These are phyloP conservation scores for Globisporangium irregulare DNA, from an alignment of 352 stramenopile species.

Conservation along the genomic window DNA sequence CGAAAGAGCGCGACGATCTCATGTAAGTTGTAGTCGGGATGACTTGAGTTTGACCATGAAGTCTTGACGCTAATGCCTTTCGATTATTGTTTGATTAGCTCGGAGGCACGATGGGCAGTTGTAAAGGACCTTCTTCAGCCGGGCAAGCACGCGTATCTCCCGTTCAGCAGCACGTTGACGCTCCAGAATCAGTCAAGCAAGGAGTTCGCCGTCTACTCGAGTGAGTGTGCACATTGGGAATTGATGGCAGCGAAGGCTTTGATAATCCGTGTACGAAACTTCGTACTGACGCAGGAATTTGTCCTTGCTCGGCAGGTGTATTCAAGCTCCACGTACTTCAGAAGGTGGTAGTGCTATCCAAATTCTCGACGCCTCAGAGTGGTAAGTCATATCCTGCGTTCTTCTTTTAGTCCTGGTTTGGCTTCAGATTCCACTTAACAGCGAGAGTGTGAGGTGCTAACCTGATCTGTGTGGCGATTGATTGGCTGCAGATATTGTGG, in stretches of 20 bases:
- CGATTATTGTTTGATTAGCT: conserved; percentile 7
- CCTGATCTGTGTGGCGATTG: not conserved
- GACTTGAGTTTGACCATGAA: not conserved
- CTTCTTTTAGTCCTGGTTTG: not conserved
- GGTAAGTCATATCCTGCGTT: not conserved
- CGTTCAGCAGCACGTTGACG: conserved; percentile 20
- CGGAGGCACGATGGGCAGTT: conserved; percentile 41
- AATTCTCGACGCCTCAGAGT: conserved; percentile 18
- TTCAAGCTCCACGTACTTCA: conserved; percentile 36
- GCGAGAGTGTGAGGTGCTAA: not conserved
- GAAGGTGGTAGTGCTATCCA: conserved; percentile 32
- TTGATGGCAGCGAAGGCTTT: no score
- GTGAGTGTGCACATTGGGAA: not conserved
- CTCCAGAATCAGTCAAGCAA: not conserved
- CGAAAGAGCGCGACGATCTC: conserved; percentile 1
- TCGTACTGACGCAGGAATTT: not conserved
- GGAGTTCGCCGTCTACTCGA: conserved; percentile 20
- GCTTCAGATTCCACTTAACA: not conserved
- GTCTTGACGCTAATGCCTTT: not conserved
- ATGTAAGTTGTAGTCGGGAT: conserved; percentile 9
- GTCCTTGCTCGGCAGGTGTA: conserved; percentile 11
- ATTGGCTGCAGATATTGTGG: conserved; percentile 26
- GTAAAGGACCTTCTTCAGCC: conserved; percentile 44
- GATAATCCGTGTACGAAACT: no score
- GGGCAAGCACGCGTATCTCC: conserved; percentile 35